Conservation (phyloP, 139 green algal genomes). For the Haematococcus lacustris region DNA sequence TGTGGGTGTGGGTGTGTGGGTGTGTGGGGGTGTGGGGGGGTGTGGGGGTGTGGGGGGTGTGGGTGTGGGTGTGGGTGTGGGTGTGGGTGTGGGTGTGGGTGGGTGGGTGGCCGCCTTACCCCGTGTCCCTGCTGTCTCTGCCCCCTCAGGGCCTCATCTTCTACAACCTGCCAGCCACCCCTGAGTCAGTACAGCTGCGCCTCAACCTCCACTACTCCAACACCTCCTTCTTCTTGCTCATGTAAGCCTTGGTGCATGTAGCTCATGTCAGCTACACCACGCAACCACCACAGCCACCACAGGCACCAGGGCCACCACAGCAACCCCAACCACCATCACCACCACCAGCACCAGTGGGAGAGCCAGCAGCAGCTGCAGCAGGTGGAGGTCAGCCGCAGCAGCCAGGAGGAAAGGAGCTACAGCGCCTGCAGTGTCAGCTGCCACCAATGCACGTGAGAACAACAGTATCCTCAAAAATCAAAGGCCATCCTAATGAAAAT, state of each 20-base stretch:
- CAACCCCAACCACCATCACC: too few relatives aligned
- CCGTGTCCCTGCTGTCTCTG: not conserved
- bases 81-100: too few relatives aligned
- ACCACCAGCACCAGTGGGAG: not conserved
- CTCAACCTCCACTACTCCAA: conserved; percentile 54
- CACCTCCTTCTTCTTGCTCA: conserved; percentile 49
- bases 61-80: too few relatives aligned
- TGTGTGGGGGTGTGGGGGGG: too few relatives aligned
- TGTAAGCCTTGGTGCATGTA: conserved; percentile 11
- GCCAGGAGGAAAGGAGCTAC: conserved; percentile 6
- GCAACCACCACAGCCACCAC: not conserved
- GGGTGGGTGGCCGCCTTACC: too few relatives aligned
- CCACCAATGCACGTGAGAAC: not conserved
- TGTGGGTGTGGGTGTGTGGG: too few relatives aligned
- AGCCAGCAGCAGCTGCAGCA: not conserved
- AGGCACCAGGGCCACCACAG: too few relatives aligned
- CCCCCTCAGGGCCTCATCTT: conserved; percentile 47
- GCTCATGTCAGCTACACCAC: not conserved
- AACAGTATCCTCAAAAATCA: too few relatives aligned
- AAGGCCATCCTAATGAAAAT: too few relatives aligned
- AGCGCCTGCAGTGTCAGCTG: not conserved
- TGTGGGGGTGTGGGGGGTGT: too few relatives aligned
- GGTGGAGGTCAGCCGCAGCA: not conserved
- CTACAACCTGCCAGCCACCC: conserved; percentile 30
- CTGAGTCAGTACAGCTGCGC: conserved; percentile 11